A percentile compares a stretch with the other conserved stretches of the same genome.
Conservation (phyloP, 208 protist genomes). For the Cochliopodium minus region DNA sequence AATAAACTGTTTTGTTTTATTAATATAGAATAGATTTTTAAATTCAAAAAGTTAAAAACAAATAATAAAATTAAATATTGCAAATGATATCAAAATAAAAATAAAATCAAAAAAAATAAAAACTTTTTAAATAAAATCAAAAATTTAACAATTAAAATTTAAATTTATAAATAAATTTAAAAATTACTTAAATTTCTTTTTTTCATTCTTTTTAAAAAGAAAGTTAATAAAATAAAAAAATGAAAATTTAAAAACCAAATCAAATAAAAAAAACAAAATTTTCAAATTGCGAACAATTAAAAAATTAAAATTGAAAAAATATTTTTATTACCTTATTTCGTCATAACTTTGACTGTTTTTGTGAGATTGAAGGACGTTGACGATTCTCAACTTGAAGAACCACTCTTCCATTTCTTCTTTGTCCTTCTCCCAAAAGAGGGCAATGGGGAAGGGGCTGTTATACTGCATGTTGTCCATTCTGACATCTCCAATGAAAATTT, state of each 20-base stretch:
- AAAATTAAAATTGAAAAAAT: constrained; percentile 8
- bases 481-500: constrained; percentile 1
- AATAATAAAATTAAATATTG: not conserved
- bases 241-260: constrained; percentile 5
- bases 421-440: too few species aligned
- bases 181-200: not conserved
- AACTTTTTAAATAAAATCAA: constrained; percentile 4
- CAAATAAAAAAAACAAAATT: constrained; percentile 6
- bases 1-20: constrained; percentile 3
- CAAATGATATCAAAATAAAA: constrained; percentile 5
- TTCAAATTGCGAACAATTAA: constrained; percentile 1
- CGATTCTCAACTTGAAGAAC: too few species aligned
- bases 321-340: too few species aligned
- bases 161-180: constrained; percentile 6
- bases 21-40: constrained; percentile 3
- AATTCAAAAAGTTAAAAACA: constrained; percentile 4
- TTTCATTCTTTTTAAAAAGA: constrained; percentile 1
- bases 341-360: too few species aligned
- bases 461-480: not conserved
- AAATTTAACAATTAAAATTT: constrained; percentile 3
- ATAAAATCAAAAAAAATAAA: constrained; percentile 6
- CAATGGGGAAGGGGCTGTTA: not conserved
- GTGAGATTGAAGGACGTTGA: constrained; percentile 4
- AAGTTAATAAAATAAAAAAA: constrained; percentile 9
- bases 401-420: too few species aligned